Base-by-base conservation (phyloP, 75 land plant genomes). In the Pinus taeda region DNA sequence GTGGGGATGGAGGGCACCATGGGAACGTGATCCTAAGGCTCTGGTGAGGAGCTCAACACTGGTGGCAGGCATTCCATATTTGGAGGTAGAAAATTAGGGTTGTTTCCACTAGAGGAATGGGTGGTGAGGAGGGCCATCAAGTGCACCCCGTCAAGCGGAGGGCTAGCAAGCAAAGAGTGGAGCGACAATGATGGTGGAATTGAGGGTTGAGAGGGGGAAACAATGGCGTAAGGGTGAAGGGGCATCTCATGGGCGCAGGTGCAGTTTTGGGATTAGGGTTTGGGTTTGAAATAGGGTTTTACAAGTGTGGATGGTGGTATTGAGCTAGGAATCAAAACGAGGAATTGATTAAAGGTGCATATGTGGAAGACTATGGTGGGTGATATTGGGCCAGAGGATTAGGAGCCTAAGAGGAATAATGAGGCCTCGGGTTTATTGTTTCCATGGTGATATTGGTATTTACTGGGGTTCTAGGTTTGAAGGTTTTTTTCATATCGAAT, bases 111-210 rank as follows among this genome's bases (percentile, higher is more conserved):
- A 22, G 79, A 72, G 53, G 73, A 69, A 45, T 86, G 83, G 17
- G 79, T 71, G 17, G 82, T 85, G 14, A 86, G 57, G 42, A 86
- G 87, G 15, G 83, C 88, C 88, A 80, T 86, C 45, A 84, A 74
- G 42, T 80, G 83, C 26, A 79, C 88, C 18, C 88, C 87, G 69
- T 84, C 87, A 33, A 84, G 63, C 49, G 73, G 77, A 42, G 22
- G 71, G 59, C 36, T 30, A 49, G 65, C 61, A 36, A 45, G 57
- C 57, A 75, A 75, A 45, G 63, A 73, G 1, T 57, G 75, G 57
- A 81, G 76, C 53, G 59, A 75, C 63, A 39, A 45, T 6, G 66
- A 69, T 73, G 75, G 60, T 70, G 71, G 82, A 21, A 61, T 71
- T 5, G 60, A 17, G 72, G 75, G 71, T n/a, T 56, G 59, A 1